Conservation (phyloP, 1,284 basidiomycete species). For the Baeospora myosura region DNA sequence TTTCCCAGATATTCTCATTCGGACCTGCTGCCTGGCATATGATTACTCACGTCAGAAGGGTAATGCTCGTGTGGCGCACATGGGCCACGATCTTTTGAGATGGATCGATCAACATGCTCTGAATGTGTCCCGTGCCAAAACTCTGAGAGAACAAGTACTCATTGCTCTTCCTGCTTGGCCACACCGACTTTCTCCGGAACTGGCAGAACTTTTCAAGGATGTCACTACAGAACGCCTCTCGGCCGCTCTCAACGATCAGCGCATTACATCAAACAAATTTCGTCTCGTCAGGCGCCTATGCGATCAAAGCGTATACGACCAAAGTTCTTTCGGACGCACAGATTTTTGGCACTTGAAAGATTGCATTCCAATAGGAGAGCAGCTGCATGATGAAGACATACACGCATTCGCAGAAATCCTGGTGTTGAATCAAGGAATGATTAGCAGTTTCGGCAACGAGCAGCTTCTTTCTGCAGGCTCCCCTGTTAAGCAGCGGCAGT, state of each 20-base stretch:
- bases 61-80: constrained; percentile 21
- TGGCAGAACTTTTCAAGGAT: constrained; percentile 37
- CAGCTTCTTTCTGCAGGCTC: constrained; percentile 24
- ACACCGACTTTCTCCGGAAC: constrained; percentile 38
- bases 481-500: constrained; percentile 32
- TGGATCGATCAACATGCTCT: constrained; percentile 59
- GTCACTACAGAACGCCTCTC: constrained; percentile 43
- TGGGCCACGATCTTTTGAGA: constrained; percentile 42
- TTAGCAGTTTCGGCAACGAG: constrained; percentile 54
- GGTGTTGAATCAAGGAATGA: constrained; percentile 46
- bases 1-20: constrained; percentile 60
- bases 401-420: constrained; percentile 73
- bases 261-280: constrained; percentile 65
- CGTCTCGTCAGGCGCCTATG: constrained; percentile 59
- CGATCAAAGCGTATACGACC: constrained; percentile 36
- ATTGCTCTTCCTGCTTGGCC: constrained; percentile 70
- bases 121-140: constrained; percentile 23
- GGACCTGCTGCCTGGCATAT: constrained; percentile 52
- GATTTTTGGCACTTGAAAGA: constrained; percentile 83
- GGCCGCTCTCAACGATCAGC: constrained; percentile 44
- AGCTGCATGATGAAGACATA: constrained; percentile 57
- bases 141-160: constrained; percentile 37
- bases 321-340: constrained; percentile 41
- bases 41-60: constrained; percentile 36
- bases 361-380: constrained; percentile 48